phyloP scores from a whole-genome alignment of 2,329 filamentous ascomycete genomes.

The Teratosphaeriaceae sp. region DNA sequence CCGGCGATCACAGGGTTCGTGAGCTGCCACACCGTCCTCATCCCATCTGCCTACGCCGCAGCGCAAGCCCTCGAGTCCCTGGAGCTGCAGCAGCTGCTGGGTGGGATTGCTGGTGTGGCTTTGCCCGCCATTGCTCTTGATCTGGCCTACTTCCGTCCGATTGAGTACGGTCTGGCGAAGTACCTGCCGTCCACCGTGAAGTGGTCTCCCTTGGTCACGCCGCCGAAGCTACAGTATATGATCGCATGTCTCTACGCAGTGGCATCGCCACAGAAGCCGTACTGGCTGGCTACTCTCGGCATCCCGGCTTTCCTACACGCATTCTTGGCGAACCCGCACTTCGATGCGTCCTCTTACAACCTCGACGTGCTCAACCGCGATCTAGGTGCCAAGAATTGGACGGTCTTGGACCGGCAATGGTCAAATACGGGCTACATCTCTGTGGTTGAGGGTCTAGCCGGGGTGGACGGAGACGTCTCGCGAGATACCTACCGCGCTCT shows the following conservation, averaged over 20 bases:
- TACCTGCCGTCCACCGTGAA: conserved; percentile 27
- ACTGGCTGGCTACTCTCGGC: conserved; percentile 51
- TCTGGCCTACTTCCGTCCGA: conserved; percentile 7
- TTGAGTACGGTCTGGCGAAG: conserved; percentile 7
- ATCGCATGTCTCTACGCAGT: conserved; percentile 59
- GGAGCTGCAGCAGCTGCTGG: conserved; percentile 5
- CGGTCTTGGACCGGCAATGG: conserved; percentile 72
- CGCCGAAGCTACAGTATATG: conserved; percentile 64
- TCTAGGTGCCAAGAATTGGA: conserved; percentile 60
- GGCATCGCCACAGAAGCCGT: conserved; percentile 57
- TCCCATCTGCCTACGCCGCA: conserved; percentile 34
- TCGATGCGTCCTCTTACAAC: conserved; percentile 52
- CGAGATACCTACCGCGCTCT: conserved; percentile 69
- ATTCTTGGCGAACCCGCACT: conserved; percentile 65
- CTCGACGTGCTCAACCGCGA: conserved; percentile 59
- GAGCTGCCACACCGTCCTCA: conserved; percentile 54
- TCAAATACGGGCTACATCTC: conserved; percentile 90
- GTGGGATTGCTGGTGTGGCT: conserved; percentile 45
- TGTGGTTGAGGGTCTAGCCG: conserved; percentile 81
- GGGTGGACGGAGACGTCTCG: too few species aligned
- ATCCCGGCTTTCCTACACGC: conserved; percentile 70
- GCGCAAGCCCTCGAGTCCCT: conserved; percentile 18
- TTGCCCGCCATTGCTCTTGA: conserved; percentile 30
- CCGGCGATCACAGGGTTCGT: conserved; percentile 68
- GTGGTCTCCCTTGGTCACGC: conserved; percentile 47